Evolutionary conservation across 257 asterid genomes (phyloP).

Genomic region (Jaltomata sinuosa): DNA sequence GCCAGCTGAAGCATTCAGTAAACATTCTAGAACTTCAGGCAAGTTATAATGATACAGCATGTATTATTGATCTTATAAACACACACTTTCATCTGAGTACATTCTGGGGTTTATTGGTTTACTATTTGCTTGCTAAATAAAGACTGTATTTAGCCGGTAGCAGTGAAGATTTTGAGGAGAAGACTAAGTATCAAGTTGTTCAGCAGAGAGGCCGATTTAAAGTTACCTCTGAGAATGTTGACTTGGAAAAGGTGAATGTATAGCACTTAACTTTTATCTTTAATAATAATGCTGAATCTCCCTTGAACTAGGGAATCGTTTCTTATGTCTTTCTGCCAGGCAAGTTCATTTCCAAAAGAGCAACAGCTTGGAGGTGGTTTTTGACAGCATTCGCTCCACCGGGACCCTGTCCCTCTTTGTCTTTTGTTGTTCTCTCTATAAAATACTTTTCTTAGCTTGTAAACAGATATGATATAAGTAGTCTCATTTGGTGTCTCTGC

Average conservation of each 20-base stretch:
- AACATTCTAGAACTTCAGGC: constrained; percentile 61
- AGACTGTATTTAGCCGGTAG: constrained; percentile 32
- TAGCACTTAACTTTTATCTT: not conserved
- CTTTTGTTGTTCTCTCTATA: not conserved
- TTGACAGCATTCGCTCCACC: not conserved
- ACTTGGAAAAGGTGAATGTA: constrained; percentile 50
- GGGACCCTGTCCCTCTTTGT: not conserved
- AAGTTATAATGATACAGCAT: constrained; percentile 11
- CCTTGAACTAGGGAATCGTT: not conserved
- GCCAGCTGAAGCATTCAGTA: constrained; percentile 34
- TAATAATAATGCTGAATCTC: not conserved
- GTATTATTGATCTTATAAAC: not conserved
- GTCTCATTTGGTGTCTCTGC: not conserved
- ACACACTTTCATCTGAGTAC: not conserved
- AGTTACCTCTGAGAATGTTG: constrained; percentile 89
- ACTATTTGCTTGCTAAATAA: not conserved
- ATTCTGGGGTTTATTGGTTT: not conserved
- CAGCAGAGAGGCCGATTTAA: constrained; percentile 97
- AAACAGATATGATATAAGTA: not conserved
- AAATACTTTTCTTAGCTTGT: not conserved
- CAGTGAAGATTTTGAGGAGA: constrained; percentile 70
- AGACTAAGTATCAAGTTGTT: constrained; percentile 61
- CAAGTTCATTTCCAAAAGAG: constrained; percentile 45
- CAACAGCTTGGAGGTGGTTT: constrained; percentile 78
- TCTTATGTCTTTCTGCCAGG: not conserved